Conservation (phyloP, 208 protist species). For the Crithidia thermophila region DNA sequence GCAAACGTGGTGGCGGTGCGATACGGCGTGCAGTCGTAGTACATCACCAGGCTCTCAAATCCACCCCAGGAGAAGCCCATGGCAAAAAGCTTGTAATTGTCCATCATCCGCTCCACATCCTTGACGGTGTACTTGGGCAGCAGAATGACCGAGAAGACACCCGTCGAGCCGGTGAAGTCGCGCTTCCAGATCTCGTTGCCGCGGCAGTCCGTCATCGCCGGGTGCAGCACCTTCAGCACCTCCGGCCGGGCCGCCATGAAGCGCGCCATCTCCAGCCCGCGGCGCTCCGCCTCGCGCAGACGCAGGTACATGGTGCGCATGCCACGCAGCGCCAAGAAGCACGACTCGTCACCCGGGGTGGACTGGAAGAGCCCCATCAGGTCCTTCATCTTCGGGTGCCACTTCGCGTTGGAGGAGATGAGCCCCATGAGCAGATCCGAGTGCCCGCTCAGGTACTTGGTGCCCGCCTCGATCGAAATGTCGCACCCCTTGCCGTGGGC, state of each 20-base stretch:
- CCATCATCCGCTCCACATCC: constrained; percentile 27
- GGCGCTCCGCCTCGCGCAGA: constrained; percentile 30
- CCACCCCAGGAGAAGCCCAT: constrained; percentile 40
- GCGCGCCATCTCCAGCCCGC: constrained; percentile 22
- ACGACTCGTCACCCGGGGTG: constrained; percentile 36
- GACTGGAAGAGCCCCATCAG: constrained; percentile 30
- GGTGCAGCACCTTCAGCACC: constrained; percentile 34
- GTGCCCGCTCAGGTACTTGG: constrained; percentile 43
- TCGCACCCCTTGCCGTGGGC: constrained; percentile 36
- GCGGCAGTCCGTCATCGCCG: constrained; percentile 23
- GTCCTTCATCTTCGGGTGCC: constrained; percentile 24
- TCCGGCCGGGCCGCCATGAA: constrained; percentile 25
- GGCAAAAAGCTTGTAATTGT: constrained; percentile 26
- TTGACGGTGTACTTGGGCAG: constrained; percentile 27
- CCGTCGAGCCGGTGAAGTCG: constrained; percentile 35
- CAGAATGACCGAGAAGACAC: constrained; percentile 28
- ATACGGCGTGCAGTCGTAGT: constrained; percentile 30
- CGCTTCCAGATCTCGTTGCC: constrained; percentile 40
- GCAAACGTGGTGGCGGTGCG: constrained; percentile 34
- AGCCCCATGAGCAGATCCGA: constrained; percentile 41
- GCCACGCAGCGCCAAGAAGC: constrained; percentile 36
- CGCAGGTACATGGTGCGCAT: constrained; percentile 40
- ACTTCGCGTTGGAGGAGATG: constrained; percentile 31
- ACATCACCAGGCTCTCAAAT: constrained; percentile 36
- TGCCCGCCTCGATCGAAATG: constrained; percentile 43